Conservation (phyloP, 305 asterid species). For the Stenogyne calaminthoides region DNA sequence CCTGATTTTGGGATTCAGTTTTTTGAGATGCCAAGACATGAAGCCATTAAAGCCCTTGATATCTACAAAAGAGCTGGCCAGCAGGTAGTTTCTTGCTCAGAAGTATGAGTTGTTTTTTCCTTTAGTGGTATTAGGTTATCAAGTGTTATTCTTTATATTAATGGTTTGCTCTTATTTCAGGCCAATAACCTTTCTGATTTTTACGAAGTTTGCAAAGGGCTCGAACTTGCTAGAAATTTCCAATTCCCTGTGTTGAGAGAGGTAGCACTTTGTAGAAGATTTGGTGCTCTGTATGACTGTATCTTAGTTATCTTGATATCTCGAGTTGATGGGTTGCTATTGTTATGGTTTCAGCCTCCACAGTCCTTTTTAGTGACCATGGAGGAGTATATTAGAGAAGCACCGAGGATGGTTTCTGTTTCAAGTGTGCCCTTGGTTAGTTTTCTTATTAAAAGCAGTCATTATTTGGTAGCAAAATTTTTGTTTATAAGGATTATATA, state of each 20-base stretch:
- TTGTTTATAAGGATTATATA: background rate
- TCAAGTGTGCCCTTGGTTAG: conserved; percentile 68
- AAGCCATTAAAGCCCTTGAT: conserved; percentile 92
- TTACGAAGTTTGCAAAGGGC: conserved; percentile 92
- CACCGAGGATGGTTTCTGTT: conserved; percentile 63
- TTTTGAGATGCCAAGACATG: conserved; percentile 99
- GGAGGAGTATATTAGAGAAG: conserved; percentile 74
- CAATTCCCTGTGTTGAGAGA: conserved; percentile 94
- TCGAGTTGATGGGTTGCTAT: background rate
- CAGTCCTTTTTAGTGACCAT: conserved; percentile 68
- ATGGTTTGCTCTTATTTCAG: conserved; percentile 44
- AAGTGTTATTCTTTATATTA: conserved; percentile 4
- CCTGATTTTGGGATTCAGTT: conserved; percentile 56
- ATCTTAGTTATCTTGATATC: background rate
- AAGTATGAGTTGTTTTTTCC: conserved; percentile 14
- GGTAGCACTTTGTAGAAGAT: conserved; percentile 44
- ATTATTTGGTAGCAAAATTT: conserved; percentile 9
- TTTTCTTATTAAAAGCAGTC: conserved; percentile 25
- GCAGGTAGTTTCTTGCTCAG: conserved; percentile 61
- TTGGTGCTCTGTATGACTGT: background rate
- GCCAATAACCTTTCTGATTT: conserved; percentile 90
- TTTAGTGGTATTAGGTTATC: background rate
- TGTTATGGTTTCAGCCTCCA: conserved; percentile 52
- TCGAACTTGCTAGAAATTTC: conserved; percentile 95
- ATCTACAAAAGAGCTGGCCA: conserved; percentile 97